Percentiles rank a stretch among this genome's conserved stretches.
phyloP scores from a whole-genome alignment of 176 grass and related monocot species.

The Pharus latifolius region DNA sequence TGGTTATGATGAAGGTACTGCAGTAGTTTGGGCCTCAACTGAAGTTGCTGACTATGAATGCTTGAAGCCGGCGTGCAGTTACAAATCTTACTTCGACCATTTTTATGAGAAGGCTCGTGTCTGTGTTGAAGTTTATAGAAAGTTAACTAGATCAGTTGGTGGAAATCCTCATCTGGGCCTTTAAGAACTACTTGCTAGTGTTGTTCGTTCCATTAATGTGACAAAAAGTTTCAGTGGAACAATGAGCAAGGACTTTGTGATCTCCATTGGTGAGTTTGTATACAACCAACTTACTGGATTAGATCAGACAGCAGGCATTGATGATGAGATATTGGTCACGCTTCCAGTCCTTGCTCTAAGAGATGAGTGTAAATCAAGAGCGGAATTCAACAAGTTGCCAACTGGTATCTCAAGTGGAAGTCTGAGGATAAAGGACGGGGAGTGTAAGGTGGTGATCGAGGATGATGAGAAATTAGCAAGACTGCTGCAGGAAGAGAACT shows the following conservation, averaged over 20 bases:
- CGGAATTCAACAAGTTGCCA: slow-evolving; percentile 3
- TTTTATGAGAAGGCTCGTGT: slow-evolving; percentile 39
- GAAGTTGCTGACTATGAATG: slow-evolving; percentile 54
- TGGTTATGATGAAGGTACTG: slow-evolving; percentile 45
- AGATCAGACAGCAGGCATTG: slow-evolving; percentile 23
- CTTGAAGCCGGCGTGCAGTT: slow-evolving; percentile 40
- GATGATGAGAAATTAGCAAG: slow-evolving; percentile 53
- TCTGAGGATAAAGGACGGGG: slow-evolving; percentile 44
- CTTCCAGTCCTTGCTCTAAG: slow-evolving; percentile 42
- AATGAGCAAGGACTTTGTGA: slow-evolving; percentile 43
- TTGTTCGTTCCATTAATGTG: slow-evolving; percentile 35
- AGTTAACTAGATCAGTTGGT: slow-evolving; percentile 25
- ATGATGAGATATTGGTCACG: slow-evolving; percentile 18
- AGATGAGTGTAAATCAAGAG: slow-evolving; percentile 41
- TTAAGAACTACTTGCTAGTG: slow-evolving; percentile 50
- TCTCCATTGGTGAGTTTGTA: slow-evolving; percentile 43
- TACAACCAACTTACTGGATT: slow-evolving; percentile 45
- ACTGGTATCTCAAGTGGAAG: slow-evolving; percentile 12
- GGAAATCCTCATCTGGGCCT: slow-evolving; percentile 40
- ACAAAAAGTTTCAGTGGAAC: slow-evolving; percentile 21
- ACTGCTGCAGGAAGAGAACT: slow-evolving; percentile 51
- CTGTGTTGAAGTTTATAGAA: slow-evolving; percentile 51
- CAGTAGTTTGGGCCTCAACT: slow-evolving; percentile 43
- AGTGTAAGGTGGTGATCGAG: not conserved
- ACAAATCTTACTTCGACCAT: slow-evolving; percentile 43